Percentiles rank a stretch among this genome's conserved stretches.
phyloP scores from a whole-genome alignment of 148 eudicot genomes.

The Spergularia marina region DNA sequence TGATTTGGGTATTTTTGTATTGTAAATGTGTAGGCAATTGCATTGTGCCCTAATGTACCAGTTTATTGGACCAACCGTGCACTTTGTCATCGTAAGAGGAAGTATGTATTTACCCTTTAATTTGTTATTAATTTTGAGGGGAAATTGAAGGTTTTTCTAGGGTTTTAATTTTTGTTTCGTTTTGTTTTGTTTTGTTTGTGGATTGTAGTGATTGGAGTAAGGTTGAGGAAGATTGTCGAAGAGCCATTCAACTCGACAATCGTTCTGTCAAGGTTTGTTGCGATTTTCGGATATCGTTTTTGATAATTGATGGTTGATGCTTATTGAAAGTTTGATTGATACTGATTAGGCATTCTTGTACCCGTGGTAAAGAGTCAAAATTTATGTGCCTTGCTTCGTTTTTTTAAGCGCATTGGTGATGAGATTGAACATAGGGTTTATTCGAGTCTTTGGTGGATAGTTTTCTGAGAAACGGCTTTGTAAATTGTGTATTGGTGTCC shows the following conservation, averaged over 20 bases:
- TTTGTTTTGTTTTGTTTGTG: not conserved
- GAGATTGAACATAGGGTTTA: not conserved
- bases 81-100: conserved; percentile 63
- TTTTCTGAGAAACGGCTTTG: not conserved
- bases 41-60: conserved; percentile 76
- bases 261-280: not conserved
- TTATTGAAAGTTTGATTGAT: not conserved
- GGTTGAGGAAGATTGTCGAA: conserved; percentile 2
- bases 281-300: not conserved
- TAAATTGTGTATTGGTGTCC: not conserved
- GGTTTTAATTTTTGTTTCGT: not conserved
- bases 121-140: not conserved
- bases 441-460: not conserved
- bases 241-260: not conserved
- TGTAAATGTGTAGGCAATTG: conserved; percentile 54
- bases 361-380: not conserved
- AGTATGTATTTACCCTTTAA: conserved; percentile 38
- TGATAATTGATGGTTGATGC: not conserved
- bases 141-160: not conserved
- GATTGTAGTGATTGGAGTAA: conserved; percentile 4
- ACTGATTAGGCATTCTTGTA: not conserved
- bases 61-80: conserved; percentile 94
- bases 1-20: conserved; percentile 4
- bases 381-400: not conserved
- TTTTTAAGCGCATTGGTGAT: no score